Evolutionary conservation across 179 eudicot species (phyloP).

Genomic region (Vitellaria paradoxa): DNA sequence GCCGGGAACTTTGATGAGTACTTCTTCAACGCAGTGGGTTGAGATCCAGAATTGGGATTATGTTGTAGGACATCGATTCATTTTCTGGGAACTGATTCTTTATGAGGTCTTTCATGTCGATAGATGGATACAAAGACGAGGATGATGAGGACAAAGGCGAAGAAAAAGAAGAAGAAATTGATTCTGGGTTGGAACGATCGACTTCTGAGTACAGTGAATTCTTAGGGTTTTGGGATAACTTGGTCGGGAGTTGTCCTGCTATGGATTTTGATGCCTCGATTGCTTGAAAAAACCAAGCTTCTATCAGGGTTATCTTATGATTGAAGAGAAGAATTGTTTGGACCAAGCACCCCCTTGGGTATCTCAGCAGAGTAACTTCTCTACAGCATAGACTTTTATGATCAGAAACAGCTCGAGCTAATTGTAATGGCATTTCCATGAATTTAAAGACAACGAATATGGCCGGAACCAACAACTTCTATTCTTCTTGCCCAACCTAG

Average conservation of each 20-base stretch:
- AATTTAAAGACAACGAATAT: not conserved
- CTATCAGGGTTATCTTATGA: constrained; percentile 7
- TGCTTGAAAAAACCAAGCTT: not conserved
- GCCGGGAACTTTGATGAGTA: constrained; percentile 50
- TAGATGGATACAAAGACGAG: constrained; percentile 32
- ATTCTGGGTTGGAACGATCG: constrained; percentile 34
- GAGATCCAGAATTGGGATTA: not conserved
- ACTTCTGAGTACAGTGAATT: constrained; percentile 40
- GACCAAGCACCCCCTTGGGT: not conserved
- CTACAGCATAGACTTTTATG: too few species aligned
- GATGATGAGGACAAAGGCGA: constrained; percentile 14
- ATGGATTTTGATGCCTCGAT: too few species aligned
- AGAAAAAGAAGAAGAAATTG: constrained; percentile 13
- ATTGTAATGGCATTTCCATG: not conserved
- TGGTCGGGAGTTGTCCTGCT: not conserved
- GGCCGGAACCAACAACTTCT: not conserved
- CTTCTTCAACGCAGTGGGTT: constrained; percentile 39
- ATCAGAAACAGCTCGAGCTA: too few species aligned
- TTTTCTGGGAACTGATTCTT: constrained; percentile 41
- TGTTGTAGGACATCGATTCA: constrained; percentile 13
- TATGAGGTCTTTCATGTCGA: constrained; percentile 24
- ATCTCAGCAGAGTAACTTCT: too few species aligned
- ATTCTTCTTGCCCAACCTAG: not conserved
- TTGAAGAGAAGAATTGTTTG: not conserved
- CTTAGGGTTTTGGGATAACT: constrained; percentile 1